phyloP scores from a whole-genome alignment of 352 stramenopile species.

The Globisporangium heterothallicum region DNA sequence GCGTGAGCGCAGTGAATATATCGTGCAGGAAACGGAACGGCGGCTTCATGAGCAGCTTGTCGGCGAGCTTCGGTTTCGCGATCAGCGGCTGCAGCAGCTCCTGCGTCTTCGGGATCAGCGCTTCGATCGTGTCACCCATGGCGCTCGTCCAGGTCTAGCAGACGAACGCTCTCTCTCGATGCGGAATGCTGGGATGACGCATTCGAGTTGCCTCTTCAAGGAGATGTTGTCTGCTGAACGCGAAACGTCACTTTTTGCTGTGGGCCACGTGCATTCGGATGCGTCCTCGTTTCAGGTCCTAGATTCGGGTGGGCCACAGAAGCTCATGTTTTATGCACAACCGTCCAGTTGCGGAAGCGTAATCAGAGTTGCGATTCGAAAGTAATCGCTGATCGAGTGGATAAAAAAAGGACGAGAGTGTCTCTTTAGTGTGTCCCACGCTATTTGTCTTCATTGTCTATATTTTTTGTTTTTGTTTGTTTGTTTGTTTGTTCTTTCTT shows the following conservation, averaged over 20 bases:
- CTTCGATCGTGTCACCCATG: conserved; percentile 59
- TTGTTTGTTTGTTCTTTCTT: too few species aligned
- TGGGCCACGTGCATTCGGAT: not conserved
- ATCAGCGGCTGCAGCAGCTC: conserved; percentile 87
- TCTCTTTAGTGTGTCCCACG: not conserved
- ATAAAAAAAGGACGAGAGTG: not conserved
- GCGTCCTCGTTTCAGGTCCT: not conserved
- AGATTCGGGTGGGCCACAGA: too few species aligned
- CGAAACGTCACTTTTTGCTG: conserved; percentile 6
- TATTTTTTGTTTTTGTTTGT: too few species aligned
- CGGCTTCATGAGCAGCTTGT: conserved; percentile 94
- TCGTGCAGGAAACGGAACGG: conserved; percentile 97
- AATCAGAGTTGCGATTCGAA: too few species aligned
- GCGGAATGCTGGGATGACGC: too few species aligned
- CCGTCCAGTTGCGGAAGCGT: too few species aligned
- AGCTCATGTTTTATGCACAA: too few species aligned
- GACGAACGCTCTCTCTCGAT: conserved; percentile 1
- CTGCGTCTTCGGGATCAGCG: conserved; percentile 74
- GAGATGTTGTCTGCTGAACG: not conserved
- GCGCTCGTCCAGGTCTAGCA: too few species aligned
- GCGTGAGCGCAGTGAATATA: conserved; percentile 86
- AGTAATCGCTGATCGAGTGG: too few species aligned
- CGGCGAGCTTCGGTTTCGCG: conserved; percentile 90
- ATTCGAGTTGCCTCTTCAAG: not conserved
- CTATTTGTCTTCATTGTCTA: too few species aligned